Base-by-base conservation (phyloP, 2,329 filamentous ascomycete genomes). In the Aspergillus hortae region DNA sequence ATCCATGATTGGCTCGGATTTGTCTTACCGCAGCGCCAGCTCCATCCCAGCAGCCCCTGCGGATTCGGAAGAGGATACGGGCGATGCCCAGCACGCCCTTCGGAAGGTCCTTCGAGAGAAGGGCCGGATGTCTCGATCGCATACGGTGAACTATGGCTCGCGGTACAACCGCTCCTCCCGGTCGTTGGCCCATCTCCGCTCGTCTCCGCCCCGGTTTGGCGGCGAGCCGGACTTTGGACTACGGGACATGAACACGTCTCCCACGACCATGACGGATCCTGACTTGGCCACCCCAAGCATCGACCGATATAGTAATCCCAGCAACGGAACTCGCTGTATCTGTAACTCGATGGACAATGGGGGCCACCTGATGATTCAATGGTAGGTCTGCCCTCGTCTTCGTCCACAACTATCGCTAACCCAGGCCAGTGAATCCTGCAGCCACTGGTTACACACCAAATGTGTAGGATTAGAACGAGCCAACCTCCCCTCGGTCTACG, bases 361-460 rank as follows among this genome's bases (percentile, higher is more conserved):
- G 49, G 80, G 77, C 19, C 76, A 77, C 58, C 65, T 79, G 27
- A 82, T 86, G 78, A 77, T 86, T 44, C 82, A 84, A 70, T 86
- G 76, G 76, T 78, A 65, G 62, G 68, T 62, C 7, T 44, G 27
- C 6, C 25, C n/a, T n/a, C 2, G 15, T 17, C 35, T 12, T 21
- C 25, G n/a, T 33, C 44, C n/a, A 14, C 6, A 10, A 3, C 14
- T 27, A 21, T 10, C 21, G 25, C 27, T 35, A 23, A 17, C 44
- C 14, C 43, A 32, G 45, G 50, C 21, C 55, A 79, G 83, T 68
- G 80, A 82, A 65, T 81, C 79, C 21, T 86, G 83, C 69, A 79
- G 74, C n/a, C 82, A 84, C 59, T 86, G 81, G 79, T 71, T 83
- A 27, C 83, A 86, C 60, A 78, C 79, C 30, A 73, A 74, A 49